phyloP scores from a whole-genome alignment of 2,329 filamentous ascomycete species.

The Trichophyton rubrum region DNA sequence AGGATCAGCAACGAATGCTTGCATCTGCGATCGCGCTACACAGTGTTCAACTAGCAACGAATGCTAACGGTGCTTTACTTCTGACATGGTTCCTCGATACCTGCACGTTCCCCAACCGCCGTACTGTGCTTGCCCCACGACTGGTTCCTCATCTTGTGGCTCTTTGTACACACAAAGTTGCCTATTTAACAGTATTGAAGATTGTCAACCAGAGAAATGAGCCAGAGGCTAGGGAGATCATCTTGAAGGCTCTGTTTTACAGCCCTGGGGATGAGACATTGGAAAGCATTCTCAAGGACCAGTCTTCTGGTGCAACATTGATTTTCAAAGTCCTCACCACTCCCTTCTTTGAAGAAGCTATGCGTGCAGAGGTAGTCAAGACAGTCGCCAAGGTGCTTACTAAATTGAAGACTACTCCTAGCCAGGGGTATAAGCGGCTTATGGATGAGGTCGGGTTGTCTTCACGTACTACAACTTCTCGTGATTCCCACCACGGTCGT shows the following conservation, averaged over 20 bases:
- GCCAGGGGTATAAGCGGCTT: constrained; percentile 91
- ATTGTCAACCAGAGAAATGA: constrained; percentile 97
- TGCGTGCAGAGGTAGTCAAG: constrained; percentile 76
- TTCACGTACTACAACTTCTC: constrained; percentile 26
- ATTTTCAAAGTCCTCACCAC: constrained; percentile 99
- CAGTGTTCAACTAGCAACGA: constrained; percentile 90
- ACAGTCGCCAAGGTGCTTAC: constrained; percentile 82
- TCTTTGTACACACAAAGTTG: constrained; percentile 96
- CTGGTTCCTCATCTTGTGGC: constrained; percentile 88
- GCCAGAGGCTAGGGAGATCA: constrained; percentile 76
- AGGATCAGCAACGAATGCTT: constrained; percentile 89
- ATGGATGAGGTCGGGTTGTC: constrained; percentile 98
- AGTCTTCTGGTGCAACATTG: constrained; percentile 80
- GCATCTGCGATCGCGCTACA: constrained; percentile 91
- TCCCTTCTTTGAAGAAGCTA: constrained; percentile 88
- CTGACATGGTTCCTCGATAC: constrained; percentile 98
- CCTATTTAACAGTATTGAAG: constrained; percentile 91
- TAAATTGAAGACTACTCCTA: constrained; percentile 82
- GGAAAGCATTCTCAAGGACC: constrained; percentile 82
- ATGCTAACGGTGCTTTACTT: constrained; percentile 84
- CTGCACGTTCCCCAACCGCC: constrained; percentile 84
- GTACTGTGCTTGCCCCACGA: constrained; percentile 80
- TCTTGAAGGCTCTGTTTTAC: constrained; percentile 86
- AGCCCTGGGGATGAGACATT: constrained; percentile 73
- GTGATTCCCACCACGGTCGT: constrained; percentile 27